These are phyloP conservation scores for Malus hybrid DNA, from an alignment of 331 rosid genomes.

Conservation along the genomic window DNA sequence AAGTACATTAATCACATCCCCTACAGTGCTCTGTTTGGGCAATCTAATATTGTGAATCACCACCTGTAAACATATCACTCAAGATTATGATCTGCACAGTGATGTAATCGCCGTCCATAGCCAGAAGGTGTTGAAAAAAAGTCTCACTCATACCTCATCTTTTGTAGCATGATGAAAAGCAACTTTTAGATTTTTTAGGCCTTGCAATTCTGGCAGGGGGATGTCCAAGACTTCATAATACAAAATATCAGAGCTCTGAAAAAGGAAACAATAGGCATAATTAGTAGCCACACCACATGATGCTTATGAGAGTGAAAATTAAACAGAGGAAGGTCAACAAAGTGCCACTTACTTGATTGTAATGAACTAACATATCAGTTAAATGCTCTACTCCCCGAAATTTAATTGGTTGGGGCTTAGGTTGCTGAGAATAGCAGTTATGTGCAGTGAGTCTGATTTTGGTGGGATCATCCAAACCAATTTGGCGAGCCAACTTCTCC, in stretches of 20 bases:
- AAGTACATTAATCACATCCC: constrained; percentile 61
- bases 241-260: constrained; percentile 69
- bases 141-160: constrained; percentile 60
- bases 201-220: constrained; percentile 88
- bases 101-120: background rate
- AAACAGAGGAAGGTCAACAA: constrained; percentile 2
- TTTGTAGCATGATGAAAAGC: constrained; percentile 83
- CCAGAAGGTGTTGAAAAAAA: background rate
- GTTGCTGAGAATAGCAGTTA: constrained; percentile 89
- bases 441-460: constrained; percentile 88
- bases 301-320: background rate
- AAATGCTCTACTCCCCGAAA: constrained; percentile 72
- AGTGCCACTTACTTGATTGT: constrained; percentile 60
- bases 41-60: constrained; percentile 75
- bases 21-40: constrained; percentile 26
- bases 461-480: constrained; percentile 73
- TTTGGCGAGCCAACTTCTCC: constrained; percentile 57
- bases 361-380: constrained; percentile 81
- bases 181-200: constrained; percentile 74
- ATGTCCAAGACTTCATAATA: constrained; percentile 91
- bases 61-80: constrained; percentile 42
- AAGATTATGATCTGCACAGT: background rate
- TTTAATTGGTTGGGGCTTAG: constrained; percentile 88
- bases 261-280: constrained; percentile 5
- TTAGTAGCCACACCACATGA: constrained; percentile 6